Base-by-base conservation (phyloP, 768 basidiomycete species). In the Dacryopinax spathularia region DNA sequence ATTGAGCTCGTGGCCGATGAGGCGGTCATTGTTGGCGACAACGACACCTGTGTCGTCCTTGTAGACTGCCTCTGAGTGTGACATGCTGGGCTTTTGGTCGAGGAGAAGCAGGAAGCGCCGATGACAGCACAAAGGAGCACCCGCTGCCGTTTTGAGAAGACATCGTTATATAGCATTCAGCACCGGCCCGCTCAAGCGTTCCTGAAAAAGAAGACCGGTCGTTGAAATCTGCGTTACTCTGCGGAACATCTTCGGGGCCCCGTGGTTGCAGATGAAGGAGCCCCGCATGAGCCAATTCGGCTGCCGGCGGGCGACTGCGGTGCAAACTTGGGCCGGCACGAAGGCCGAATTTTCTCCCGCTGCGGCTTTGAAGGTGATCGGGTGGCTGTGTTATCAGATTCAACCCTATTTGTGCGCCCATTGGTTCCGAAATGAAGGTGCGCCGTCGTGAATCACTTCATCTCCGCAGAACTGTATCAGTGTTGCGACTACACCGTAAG, bases 11-110 rank as follows among this genome's bases (percentile, higher is more conserved):
- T 62, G 36, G 3, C 34, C 61, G 22, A 56, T 6, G 25, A 72
- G 59, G 20, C 72, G 60, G 34, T 66, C 62, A n/a, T 68, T 63
- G 61, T 69, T 64, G 25, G 60, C 65, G 33, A 66, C 63, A 43
- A 66, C 48, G 41, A 66, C 43, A 34, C 48, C 61, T 2, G 35
- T 48, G n/a, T 36, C 10, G 29, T 56, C 48, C 48, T 29, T 25
- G 48, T 56, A 56, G 5, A 56, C 25, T 27, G 48, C 48, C 3
- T 56, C 48, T 56, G 5, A 22, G 48, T n/a, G n/a, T n/a, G 48
- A 56, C 48, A 56, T 56, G 25, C 10, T 29, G 48, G 25, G 10
- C 29, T n/a, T n/a, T n/a, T n/a, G 48, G 31, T n/a, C 25, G 48
- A 15, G 12, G 22, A 44, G 48, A 13, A 56, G 48, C 15, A 44